Evolutionary conservation across 2,329 filamentous ascomycete genomes (phyloP).

Genomic region (Grosmannia serpens): DNA sequence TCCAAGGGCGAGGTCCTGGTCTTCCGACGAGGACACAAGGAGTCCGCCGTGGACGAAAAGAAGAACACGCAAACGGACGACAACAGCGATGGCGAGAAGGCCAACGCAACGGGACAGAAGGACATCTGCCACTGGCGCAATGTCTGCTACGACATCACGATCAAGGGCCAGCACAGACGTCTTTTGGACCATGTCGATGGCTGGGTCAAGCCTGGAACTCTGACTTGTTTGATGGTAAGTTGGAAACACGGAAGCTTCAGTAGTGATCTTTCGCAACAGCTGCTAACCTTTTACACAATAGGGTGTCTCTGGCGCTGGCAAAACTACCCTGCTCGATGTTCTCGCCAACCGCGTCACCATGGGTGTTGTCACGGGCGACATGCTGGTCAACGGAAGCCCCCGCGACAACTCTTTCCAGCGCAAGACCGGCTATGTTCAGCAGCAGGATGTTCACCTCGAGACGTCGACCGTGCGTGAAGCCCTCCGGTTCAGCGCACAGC

Average conservation of each 20-base stretch:
- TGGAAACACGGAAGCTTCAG: no score
- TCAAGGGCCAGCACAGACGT: constrained; percentile 63
- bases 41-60: constrained; percentile 35
- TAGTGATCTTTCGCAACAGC: background rate
- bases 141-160: constrained; percentile 66
- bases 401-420: constrained; percentile 78
- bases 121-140: constrained; percentile 80
- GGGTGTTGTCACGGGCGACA: constrained; percentile 79
- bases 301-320: constrained; percentile 83
- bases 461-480: constrained; percentile 84
- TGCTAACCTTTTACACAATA: constrained; percentile 13
- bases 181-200: constrained; percentile 81
- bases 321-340: constrained; percentile 81
- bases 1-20: constrained; percentile 67
- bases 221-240: constrained; percentile 71
- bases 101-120: constrained; percentile 45
- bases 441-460: constrained; percentile 79
- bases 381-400: constrained; percentile 53
- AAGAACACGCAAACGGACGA: constrained; percentile 21
- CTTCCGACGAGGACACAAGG: constrained; percentile 55
- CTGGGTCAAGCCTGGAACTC: constrained; percentile 85
- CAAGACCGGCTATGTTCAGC: constrained; percentile 85
- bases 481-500: constrained; percentile 71
- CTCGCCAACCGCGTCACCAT: constrained; percentile 78
- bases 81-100: constrained; percentile 34